Percentiles rank a stretch among this genome's conserved stretches.
phyloP scores from a whole-genome alignment of 495 filamentous ascomycete species.

The Pyrenula massariospora region DNA sequence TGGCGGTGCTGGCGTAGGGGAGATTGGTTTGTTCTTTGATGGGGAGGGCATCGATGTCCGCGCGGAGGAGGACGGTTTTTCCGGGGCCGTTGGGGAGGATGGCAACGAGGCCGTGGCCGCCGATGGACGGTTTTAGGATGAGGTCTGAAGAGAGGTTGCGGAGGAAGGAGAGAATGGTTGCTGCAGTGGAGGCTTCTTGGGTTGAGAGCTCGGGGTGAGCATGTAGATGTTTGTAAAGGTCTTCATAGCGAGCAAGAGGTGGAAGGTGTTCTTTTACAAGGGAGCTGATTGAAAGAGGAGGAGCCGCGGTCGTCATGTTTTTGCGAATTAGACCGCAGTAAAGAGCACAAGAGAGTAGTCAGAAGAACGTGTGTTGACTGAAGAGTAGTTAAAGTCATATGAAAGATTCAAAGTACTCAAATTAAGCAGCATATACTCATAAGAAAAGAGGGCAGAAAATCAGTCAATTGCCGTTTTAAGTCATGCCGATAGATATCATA shows the following conservation, averaged over 20 bases:
- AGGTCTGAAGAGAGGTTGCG: constrained; percentile 19
- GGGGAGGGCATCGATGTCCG: constrained; percentile 53
- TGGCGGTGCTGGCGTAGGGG: constrained; percentile 36
- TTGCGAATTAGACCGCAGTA: no score
- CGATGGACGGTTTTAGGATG: constrained; percentile 35
- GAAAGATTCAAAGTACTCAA: no score
- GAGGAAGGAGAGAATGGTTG: constrained; percentile 25
- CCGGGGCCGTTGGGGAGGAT: constrained; percentile 46
- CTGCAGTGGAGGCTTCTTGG: constrained; percentile 34
- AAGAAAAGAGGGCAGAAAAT: no score
- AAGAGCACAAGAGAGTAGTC: no score
- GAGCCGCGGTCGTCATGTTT: background rate
- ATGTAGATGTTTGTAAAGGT: constrained; percentile 35
- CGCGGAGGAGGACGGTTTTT: constrained; percentile 39
- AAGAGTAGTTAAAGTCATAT: no score
- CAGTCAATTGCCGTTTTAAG: no score
- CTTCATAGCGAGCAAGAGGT: constrained; percentile 26
- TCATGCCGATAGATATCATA: no score
- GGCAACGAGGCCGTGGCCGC: constrained; percentile 43
- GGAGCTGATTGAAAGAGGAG: background rate
- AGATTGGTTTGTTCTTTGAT: constrained; percentile 43
- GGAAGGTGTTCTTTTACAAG: constrained; percentile 15
- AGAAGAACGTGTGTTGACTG: no score
- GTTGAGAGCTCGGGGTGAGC: constrained; percentile 37
- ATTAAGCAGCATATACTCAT: no score